These are phyloP conservation scores for Nepenthes alata DNA, from an alignment of 179 eudicot species.

Conservation along the genomic window DNA sequence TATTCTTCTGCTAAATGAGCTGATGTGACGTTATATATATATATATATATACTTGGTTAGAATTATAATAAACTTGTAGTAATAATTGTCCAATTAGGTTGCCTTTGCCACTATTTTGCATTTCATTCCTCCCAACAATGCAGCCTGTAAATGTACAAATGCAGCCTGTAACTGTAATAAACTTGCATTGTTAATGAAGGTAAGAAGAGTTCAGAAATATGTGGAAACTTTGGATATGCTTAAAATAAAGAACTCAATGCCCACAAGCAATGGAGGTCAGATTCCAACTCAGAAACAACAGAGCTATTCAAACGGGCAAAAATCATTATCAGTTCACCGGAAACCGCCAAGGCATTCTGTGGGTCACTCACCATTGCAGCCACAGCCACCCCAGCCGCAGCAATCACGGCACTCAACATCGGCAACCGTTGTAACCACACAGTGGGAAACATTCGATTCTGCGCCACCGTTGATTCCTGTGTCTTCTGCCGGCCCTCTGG, in stretches of 20 bases:
- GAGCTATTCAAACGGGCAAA: constrained; percentile 11
- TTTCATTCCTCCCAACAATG: too few species aligned
- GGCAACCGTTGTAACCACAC: constrained; percentile 59
- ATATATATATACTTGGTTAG: too few species aligned
- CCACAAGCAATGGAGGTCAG: constrained; percentile 19
- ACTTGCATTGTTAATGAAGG: constrained; percentile 22
- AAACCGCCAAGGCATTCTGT: constrained; percentile 29
- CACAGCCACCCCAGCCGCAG: constrained; percentile 16
- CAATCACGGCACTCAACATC: constrained; percentile 28
- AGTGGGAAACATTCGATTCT: constrained; percentile 75
- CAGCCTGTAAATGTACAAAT: too few species aligned
- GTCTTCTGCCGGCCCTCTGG: constrained; percentile 9
- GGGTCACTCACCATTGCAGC: constrained; percentile 28
- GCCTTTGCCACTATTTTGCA: background rate
- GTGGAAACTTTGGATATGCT: constrained; percentile 64
- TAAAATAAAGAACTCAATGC: constrained; percentile 44
- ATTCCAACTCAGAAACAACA: constrained; percentile 13
- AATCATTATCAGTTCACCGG: constrained; percentile 19
- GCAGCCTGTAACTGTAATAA: too few species aligned
- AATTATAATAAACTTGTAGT: too few species aligned
- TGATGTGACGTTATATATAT: too few species aligned
- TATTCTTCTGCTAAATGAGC: too few species aligned
- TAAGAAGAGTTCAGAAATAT: constrained; percentile 60
- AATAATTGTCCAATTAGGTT: background rate
- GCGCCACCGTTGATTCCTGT: constrained; percentile 11